Percentiles rank a stretch among this genome's conserved stretches.
Evolutionary conservation across 495 filamentous ascomycete species (phyloP).

Genomic region (Penicillium ucsense): DNA sequence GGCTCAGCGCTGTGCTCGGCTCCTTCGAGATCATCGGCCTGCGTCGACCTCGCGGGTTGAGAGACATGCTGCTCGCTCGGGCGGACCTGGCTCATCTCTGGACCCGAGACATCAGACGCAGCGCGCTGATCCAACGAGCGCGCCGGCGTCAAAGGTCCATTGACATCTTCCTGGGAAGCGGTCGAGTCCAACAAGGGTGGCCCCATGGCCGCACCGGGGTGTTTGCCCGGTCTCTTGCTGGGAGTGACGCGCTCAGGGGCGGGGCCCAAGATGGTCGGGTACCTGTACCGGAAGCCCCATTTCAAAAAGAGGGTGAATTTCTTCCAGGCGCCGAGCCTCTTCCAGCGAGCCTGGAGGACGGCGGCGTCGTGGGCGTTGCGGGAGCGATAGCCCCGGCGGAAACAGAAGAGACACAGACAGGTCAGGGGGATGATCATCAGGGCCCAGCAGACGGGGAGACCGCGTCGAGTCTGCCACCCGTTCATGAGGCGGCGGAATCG

Average conservation of each 20-base stretch:
- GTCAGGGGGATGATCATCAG: conserved; percentile 24
- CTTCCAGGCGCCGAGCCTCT: conserved; percentile 21
- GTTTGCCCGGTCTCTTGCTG: conserved; percentile 17
- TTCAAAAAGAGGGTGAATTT: conserved; percentile 38
- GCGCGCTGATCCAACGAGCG: background rate
- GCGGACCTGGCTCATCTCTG: conserved; percentile 5
- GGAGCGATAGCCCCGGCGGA: conserved; percentile 27
- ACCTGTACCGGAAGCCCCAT: conserved; percentile 41
- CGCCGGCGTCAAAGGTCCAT: conserved; percentile 2
- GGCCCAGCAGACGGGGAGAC: conserved; percentile 40
- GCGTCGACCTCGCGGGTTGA: too few relatives aligned
- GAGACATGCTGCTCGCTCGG: background rate
- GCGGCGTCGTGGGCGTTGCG: conserved; percentile 32
- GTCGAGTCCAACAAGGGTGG: conserved; percentile 8
- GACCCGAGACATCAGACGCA: background rate
- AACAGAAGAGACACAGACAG: conserved; percentile 24
- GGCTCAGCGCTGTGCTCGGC: too few relatives aligned
- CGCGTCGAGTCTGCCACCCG: conserved; percentile 37
- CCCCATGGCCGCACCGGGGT: conserved; percentile 6
- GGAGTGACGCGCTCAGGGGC: conserved; percentile 18
- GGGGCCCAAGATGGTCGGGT: conserved; percentile 30
- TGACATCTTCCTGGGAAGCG: conserved; percentile 1
- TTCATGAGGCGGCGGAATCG: conserved; percentile 45
- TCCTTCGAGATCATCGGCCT: too few relatives aligned
- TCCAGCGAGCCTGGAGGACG: conserved; percentile 34